Evolutionary conservation across 306 rosid genomes (phyloP).

Genomic region (Urtica urens): DNA sequence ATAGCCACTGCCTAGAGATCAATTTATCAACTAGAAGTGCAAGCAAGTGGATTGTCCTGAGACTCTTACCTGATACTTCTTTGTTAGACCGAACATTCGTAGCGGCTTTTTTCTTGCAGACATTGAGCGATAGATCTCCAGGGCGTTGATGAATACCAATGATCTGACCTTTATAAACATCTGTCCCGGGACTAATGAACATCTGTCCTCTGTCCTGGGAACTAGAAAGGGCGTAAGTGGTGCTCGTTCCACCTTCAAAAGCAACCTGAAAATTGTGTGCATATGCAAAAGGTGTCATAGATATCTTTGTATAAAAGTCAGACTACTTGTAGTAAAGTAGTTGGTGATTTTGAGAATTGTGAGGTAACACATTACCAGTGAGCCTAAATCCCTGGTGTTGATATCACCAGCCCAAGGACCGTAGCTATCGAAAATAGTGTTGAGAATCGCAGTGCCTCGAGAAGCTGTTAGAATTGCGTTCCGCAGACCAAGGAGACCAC

Average conservation of each 20-base stretch:
- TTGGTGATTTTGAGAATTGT: neutral
- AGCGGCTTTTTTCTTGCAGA: conserved; percentile 97
- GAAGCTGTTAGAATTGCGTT: conserved; percentile 96
- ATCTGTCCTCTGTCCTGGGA: conserved; percentile 93
- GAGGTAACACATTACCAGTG: conserved; percentile 49
- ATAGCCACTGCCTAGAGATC: neutral
- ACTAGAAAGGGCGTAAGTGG: conserved; percentile 79
- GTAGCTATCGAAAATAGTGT: conserved; percentile 76
- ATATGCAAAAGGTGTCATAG: no score
- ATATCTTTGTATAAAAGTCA: no score
- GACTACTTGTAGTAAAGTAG: no score
- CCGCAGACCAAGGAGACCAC: conserved; percentile 91
- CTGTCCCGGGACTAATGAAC: conserved; percentile 77
- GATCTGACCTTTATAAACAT: conserved; percentile 84
- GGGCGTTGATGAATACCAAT: conserved; percentile 95
- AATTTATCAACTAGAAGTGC: neutral
- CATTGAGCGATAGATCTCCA: conserved; percentile 84
- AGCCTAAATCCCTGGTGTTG: conserved; percentile 85
- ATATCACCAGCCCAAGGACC: conserved; percentile 97
- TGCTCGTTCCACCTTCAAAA: conserved; percentile 82
- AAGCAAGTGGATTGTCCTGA: neutral
- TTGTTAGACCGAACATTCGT: conserved; percentile 93
- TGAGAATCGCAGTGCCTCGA: conserved; percentile 94
- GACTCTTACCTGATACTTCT: conserved; percentile 59
- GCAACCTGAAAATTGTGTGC: conserved; percentile 94